A percentile compares a stretch with the other conserved stretches of the same genome.
Evolutionary conservation across 1,284 basidiomycete genomes (phyloP).

Genomic region (Rhodotorula sp.): DNA sequence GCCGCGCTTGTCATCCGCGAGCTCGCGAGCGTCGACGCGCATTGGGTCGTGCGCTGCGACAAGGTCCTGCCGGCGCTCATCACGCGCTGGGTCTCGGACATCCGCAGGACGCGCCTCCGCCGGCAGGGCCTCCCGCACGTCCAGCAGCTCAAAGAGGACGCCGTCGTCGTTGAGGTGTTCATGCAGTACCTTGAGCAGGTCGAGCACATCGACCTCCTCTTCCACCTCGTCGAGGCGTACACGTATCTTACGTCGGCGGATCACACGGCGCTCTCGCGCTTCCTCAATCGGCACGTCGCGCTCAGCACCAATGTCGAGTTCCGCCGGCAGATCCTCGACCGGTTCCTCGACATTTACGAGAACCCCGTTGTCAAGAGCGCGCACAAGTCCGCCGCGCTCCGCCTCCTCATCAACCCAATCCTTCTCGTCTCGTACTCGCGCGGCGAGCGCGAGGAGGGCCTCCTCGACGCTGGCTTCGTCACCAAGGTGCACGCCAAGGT

Average conservation of each 20-base stretch:
- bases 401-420: conserved; percentile 85
- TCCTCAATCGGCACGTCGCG: conserved; percentile 85
- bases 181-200: conserved; percentile 61
- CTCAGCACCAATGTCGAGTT: conserved; percentile 60
- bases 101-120: conserved; percentile 44
- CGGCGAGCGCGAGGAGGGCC: conserved; percentile 53
- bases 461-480: conserved; percentile 73
- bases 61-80: conserved; percentile 50
- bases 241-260: conserved; percentile 81
- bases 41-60: conserved; percentile 63
- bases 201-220: conserved; percentile 78
- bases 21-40: conserved; percentile 65
- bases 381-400: conserved; percentile 84
- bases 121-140: conserved; percentile 56
- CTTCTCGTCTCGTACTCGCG: conserved; percentile 74
- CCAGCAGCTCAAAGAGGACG: conserved; percentile 61
- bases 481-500: conserved; percentile 69
- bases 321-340: conserved; percentile 77
- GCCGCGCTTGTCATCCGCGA: conserved; percentile 65
- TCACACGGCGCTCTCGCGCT: conserved; percentile 75
- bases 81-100: conserved; percentile 50
- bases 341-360: conserved; percentile 68
- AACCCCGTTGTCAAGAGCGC: conserved; percentile 58
- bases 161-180: conserved; percentile 74
- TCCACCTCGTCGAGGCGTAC: conserved; percentile 83